phyloP scores from a whole-genome alignment of 1,284 basidiomycete species.

The Puccinia hordei region DNA sequence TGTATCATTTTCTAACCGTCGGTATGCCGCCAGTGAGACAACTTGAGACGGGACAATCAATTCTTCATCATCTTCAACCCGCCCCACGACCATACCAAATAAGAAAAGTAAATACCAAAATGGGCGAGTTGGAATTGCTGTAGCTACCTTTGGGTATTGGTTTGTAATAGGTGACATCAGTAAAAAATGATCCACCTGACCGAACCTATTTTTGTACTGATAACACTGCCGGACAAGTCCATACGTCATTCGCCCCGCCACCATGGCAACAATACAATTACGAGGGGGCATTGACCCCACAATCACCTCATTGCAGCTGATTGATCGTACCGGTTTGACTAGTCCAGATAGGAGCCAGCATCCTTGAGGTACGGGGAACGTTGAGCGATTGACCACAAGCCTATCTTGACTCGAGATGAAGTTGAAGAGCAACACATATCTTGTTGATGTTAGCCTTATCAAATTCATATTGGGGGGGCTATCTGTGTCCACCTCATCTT shows the following conservation, averaged over 20 bases:
- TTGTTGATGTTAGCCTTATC: background rate
- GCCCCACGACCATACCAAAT: slow-evolving; percentile 1
- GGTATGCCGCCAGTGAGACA: slow-evolving; percentile 20
- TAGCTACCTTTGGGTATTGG: background rate
- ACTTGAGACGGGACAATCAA: slow-evolving; percentile 15
- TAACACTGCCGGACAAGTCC: slow-evolving; percentile 16
- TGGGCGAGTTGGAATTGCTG: background rate
- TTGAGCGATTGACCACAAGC: background rate
- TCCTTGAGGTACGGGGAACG: background rate
- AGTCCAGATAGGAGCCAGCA: background rate
- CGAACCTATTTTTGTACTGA: background rate
- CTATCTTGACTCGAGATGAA: background rate
- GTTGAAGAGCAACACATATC: background rate
- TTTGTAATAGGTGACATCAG: too few species aligned
- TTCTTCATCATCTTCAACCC: slow-evolving; percentile 14
- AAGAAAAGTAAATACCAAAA: slow-evolving; percentile 32
- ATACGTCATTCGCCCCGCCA: background rate
- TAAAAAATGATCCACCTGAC: background rate
- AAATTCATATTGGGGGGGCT: background rate
- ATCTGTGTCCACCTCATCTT: background rate
- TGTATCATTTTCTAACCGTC: background rate
- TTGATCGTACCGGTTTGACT: background rate
- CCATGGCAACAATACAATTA: slow-evolving; percentile 6
- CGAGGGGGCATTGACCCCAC: background rate
- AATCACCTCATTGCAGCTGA: background rate